These are phyloP conservation scores for Pyrenochaeta sp. DNA, from an alignment of 2,329 filamentous ascomycete species.

Conservation along the genomic window DNA sequence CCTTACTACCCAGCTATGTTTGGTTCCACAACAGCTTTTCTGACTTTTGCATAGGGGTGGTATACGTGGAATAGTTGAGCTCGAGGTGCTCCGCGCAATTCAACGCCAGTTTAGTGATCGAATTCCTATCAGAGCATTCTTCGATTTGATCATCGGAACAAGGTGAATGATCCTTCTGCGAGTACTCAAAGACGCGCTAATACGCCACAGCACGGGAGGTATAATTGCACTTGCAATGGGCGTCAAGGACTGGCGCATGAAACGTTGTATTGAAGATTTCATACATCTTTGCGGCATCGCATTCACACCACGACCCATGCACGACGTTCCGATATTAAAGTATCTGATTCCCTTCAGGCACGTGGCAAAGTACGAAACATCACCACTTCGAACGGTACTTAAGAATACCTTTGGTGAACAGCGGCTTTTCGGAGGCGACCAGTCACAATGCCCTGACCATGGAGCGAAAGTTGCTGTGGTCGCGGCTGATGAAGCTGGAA, in stretches of 20 bases:
- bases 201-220: constrained; percentile 52
- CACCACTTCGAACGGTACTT: constrained; percentile 49
- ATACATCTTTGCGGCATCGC: constrained; percentile 49
- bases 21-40: background rate
- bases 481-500: constrained; percentile 50
- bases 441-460: constrained; percentile 8
- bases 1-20: too few species aligned
- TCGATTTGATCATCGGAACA: constrained; percentile 56
- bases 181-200: too few species aligned
- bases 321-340: background rate
- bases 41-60: constrained; percentile 49
- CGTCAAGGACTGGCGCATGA: constrained; percentile 49
- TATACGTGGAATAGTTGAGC: constrained; percentile 56
- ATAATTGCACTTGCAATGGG: constrained; percentile 55
- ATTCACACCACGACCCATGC: constrained; percentile 42
- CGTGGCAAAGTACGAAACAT: constrained; percentile 42
- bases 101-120: constrained; percentile 50
- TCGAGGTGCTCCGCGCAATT: constrained; percentile 54
- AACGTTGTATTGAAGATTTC: constrained; percentile 52
- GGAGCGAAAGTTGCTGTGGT: constrained; percentile 39
- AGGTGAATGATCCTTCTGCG: constrained; percentile 12
- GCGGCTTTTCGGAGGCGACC: constrained; percentile 41
- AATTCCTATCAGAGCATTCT: constrained; percentile 56
- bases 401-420: constrained; percentile 32
- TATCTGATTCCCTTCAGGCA: background rate